A percentile compares a stretch with the other conserved stretches of the same genome.
Evolutionary conservation across 768 basidiomycete genomes (phyloP).

Genomic region (Infundibulicybe gibba): DNA sequence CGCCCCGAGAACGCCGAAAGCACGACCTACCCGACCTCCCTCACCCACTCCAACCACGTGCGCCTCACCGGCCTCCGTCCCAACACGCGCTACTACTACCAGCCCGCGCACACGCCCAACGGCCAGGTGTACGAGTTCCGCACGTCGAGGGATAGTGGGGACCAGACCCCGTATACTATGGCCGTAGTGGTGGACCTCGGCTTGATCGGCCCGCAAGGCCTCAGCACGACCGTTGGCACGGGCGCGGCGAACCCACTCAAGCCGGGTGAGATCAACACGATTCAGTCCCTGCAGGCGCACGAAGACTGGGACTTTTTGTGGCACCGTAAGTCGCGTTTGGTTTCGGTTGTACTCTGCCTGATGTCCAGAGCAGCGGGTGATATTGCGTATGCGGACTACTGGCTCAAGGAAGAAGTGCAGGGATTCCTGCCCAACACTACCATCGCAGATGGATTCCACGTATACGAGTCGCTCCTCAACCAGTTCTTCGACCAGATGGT

Average conservation of each 20-base stretch:
- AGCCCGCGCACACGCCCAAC: slow-evolving; percentile 5
- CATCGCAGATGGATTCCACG: slow-evolving; percentile 7
- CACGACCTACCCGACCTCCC: slow-evolving; percentile 13
- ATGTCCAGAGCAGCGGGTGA: slow-evolving; percentile 6
- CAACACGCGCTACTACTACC: slow-evolving; percentile 11
- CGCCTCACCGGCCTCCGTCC: slow-evolving; percentile 9
- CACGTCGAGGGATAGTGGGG: slow-evolving; percentile 7
- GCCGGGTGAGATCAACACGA: slow-evolving; percentile 10
- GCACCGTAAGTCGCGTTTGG: slow-evolving; percentile 9
- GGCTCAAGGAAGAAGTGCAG: slow-evolving; percentile 14
- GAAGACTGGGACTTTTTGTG: slow-evolving; percentile 11
- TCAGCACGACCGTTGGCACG: slow-evolving; percentile 1
- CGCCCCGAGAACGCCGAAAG: slow-evolving; percentile 3
- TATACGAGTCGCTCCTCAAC: slow-evolving; percentile 16
- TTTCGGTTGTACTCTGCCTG: not conserved
- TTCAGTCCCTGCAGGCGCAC: slow-evolving; percentile 9
- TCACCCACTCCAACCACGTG: slow-evolving; percentile 14
- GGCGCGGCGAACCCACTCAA: slow-evolving; percentile 10
- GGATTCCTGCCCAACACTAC: slow-evolving; percentile 10
- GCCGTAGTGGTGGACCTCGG: slow-evolving; percentile 13
- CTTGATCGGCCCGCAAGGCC: slow-evolving; percentile 10
- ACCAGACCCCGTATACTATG: slow-evolving; percentile 9
- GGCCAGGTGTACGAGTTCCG: slow-evolving; percentile 7
- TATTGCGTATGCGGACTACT: slow-evolving; percentile 14
- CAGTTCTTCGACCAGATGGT: slow-evolving; percentile 15